Conservation (phyloP, 768 basidiomycete genomes). For the Phlebiopsis gigantea region DNA sequence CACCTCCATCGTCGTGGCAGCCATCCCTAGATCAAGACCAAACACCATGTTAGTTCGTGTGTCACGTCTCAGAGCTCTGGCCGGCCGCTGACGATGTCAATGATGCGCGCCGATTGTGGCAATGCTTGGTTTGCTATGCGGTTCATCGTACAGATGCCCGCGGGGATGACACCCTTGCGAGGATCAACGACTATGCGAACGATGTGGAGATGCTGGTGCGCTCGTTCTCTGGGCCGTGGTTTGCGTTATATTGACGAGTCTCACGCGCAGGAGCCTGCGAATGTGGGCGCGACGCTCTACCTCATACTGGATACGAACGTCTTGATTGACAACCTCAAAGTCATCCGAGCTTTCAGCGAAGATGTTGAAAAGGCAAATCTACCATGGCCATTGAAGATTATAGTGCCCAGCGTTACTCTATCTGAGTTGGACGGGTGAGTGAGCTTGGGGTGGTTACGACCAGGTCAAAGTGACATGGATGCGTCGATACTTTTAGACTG, state of each 20-base stretch:
- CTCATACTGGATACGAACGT: slow-evolving; percentile 80
- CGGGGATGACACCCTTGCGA: slow-evolving; percentile 37
- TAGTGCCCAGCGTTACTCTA: slow-evolving; percentile 61
- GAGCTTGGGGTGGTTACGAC: not conserved
- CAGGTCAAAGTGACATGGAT: not conserved
- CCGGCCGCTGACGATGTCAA: not conserved
- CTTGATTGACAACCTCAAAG: slow-evolving; percentile 60
- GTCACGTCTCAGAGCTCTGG: not conserved
- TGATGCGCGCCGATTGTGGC: not conserved
- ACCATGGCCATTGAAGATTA: slow-evolving; percentile 57
- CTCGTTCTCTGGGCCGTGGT: not conserved
- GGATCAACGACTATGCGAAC: slow-evolving; percentile 52
- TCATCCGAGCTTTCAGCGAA: slow-evolving; percentile 57
- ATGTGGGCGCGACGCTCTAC: slow-evolving; percentile 21
- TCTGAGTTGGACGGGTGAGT: slow-evolving; percentile 71
- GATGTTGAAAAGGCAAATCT: slow-evolving; percentile 47
- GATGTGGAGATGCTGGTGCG: slow-evolving; percentile 75
- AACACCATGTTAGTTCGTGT: not conserved
- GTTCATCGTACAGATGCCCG: not conserved
- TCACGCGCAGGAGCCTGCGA: not conserved
- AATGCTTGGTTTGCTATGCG: not conserved
- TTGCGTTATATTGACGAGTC: not conserved
- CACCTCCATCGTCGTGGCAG: not conserved
- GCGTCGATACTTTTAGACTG: slow-evolving; percentile 25
- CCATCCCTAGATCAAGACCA: not conserved